Conservation (phyloP, 1,284 basidiomycete genomes). For the Cryptococcus sp. region DNA sequence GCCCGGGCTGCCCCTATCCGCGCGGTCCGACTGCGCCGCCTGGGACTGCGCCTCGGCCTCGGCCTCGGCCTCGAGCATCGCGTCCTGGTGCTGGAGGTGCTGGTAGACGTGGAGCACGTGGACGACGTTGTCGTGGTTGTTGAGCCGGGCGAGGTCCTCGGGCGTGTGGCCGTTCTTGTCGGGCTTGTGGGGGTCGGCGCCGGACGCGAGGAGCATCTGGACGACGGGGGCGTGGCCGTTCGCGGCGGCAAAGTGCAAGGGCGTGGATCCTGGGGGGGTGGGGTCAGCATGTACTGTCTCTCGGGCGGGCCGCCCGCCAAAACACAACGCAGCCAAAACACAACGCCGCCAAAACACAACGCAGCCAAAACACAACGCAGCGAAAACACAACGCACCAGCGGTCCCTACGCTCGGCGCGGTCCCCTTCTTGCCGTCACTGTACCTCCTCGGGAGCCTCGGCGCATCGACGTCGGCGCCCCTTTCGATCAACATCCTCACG, state of each 20-base stretch:
- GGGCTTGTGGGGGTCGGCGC: constrained; percentile 68
- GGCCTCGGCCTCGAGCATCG: background rate
- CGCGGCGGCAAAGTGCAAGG: constrained; percentile 90
- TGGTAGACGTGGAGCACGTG: constrained; percentile 46
- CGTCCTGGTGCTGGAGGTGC: constrained; percentile 29
- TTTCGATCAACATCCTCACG: constrained; percentile 77
- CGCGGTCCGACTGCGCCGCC: background rate
- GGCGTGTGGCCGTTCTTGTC: constrained; percentile 87
- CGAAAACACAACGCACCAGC: constrained; percentile 47
- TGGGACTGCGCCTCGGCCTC: background rate
- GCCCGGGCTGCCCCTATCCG: background rate
- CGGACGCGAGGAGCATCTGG: constrained; percentile 69
- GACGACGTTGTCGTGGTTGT: constrained; percentile 51
- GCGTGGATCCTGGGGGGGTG: constrained; percentile 64
- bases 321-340: too few species aligned
- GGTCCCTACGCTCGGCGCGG: constrained; percentile 65
- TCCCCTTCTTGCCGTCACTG: constrained; percentile 56
- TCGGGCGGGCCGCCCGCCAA: too few species aligned
- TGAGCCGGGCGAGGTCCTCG: constrained; percentile 52
- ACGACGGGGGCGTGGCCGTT: constrained; percentile 78
- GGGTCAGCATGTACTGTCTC: background rate
- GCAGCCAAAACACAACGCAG: too few species aligned
- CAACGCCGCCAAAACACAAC: too few species aligned
- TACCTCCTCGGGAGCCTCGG: constrained; percentile 68
- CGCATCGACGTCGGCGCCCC: constrained; percentile 90